Evolutionary conservation across 1,284 basidiomycete genomes (phyloP).

Genomic region (Austroboletus novae-zelandiae): DNA sequence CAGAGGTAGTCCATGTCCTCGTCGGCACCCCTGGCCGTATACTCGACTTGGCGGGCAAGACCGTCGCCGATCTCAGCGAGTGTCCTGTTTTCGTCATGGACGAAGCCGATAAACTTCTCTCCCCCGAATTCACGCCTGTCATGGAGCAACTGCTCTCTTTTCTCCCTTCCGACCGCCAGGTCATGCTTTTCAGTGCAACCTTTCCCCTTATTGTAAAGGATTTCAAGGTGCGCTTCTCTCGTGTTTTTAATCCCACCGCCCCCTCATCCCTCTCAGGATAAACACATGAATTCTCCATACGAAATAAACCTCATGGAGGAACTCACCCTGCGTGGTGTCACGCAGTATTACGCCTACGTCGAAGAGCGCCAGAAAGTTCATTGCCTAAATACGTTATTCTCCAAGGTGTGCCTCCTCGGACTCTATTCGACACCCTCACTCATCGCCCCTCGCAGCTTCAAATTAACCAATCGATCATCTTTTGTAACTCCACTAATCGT

Average conservation of each 20-base stretch:
- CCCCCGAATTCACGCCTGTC: conserved; percentile 96
- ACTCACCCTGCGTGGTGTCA: conserved; percentile 96
- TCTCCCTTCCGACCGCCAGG: conserved; percentile 86
- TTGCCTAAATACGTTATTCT: conserved; percentile 96
- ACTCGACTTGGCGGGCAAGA: conserved; percentile 92
- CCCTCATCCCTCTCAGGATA: conserved; percentile 61
- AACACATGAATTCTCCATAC: conserved; percentile 95
- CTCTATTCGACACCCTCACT: conserved; percentile 1
- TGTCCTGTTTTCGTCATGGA: conserved; percentile 99
- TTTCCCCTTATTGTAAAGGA: conserved; percentile 99
- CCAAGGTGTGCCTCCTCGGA: conserved; percentile 61
- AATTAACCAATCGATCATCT: conserved; percentile 99
- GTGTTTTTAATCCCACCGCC: not conserved
- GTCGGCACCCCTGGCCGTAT: conserved; percentile 98
- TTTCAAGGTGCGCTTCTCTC: conserved; percentile 72
- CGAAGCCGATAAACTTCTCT: conserved; percentile 97
- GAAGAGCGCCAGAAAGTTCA: conserved; percentile 99
- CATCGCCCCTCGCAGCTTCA: conserved; percentile 67
- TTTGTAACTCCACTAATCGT: conserved; percentile 99
- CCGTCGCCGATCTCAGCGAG: conserved; percentile 90
- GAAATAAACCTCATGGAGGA: conserved; percentile 99
- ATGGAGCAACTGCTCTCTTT: conserved; percentile 94
- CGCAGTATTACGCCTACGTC: conserved; percentile 99
- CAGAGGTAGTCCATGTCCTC: conserved; percentile 91
- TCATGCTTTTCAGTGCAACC: conserved; percentile 99